These are phyloP conservation scores for Saccharata proteae DNA, from an alignment of 2,329 filamentous ascomycete genomes.

Conservation along the genomic window DNA sequence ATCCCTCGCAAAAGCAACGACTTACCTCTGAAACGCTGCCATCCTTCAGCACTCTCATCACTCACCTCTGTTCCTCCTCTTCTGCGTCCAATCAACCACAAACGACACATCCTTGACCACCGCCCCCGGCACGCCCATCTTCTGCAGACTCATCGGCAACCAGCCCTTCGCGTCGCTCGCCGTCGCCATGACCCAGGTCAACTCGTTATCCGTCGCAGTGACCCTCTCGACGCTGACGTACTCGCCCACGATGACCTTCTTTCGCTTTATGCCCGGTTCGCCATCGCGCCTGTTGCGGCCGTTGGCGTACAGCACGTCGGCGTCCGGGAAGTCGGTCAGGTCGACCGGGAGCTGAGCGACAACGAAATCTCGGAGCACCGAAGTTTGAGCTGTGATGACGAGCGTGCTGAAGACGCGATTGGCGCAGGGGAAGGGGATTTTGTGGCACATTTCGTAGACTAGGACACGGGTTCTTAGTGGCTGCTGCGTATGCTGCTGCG, in stretches of 20 bases:
- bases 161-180: constrained; percentile 57
- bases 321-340: constrained; percentile 18
- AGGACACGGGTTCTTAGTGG: neutral
- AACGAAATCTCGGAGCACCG: constrained; percentile 14
- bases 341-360: constrained; percentile 27
- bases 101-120: constrained; percentile 61
- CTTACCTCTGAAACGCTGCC: too few species aligned
- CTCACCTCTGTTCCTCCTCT: too few species aligned
- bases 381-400: constrained; percentile 39
- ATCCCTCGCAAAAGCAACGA: too few species aligned
- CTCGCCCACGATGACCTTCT: constrained; percentile 41
- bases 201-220: constrained; percentile 19
- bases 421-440: constrained; percentile 46
- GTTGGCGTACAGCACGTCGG: constrained; percentile 17
- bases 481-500: neutral
- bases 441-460: constrained; percentile 55
- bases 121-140: constrained; percentile 46
- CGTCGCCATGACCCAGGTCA: constrained; percentile 72
- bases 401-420: constrained; percentile 56
- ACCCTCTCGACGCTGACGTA: constrained; percentile 58
- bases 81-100: constrained; percentile 47
- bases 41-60: neutral
- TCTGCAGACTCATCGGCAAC: constrained; percentile 56
- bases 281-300: constrained; percentile 10
- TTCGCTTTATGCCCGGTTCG: constrained; percentile 11